Evolutionary conservation across 2,329 filamentous ascomycete genomes (phyloP), one percentile per base, ranked within the genome.

Genomic region (Claviceps sp.): DNA sequence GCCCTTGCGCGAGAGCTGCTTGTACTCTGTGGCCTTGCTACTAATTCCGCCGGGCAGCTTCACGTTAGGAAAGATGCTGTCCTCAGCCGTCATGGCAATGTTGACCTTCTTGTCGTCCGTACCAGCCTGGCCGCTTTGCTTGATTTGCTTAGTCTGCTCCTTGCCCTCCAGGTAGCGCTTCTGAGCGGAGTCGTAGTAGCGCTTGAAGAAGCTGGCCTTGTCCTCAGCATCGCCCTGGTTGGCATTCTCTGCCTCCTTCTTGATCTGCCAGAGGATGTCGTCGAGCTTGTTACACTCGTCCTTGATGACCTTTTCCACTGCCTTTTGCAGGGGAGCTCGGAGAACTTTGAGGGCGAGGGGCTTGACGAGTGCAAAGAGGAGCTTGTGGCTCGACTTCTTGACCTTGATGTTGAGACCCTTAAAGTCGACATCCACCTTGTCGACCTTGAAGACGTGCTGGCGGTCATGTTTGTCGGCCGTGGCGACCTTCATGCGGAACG

Each of bases 301-400:
- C 68, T 85, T 88, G 70, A 98, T 88, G 60, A 88, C 81, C 73
- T 91, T 88, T 73, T 95, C 91, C 1, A 95, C 71, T 2, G 85
- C 85, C 76, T 93, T 95, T 69, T 93, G 82, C 54, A 98, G 75
- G 17, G 81, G 85, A 38, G 91, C 89, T 47, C 86, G 84, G 61
- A 98, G 79, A 30, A 89, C 81, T 70, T 84, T 89, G 65, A 96
- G 77, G 58, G 95, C 76, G 26, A 97, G 65, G 4, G 90, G 88
- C 77, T 96, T 96, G 75, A 91, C 85, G 40, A 96, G 65, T 51
- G 73, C 74, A 68, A 97, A 95, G 22, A 97, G 76, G 13, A 93
- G 64, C 79, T 96, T 98, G 78, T 97, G 90, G 68, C 85, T 94
- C 50, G 90, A 96, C 75, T 95, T 82, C 77, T 90, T 89, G 58